Evolutionary conservation across 192 early-diverging fungal species (phyloP).

Genomic region (Cetraspora pellucida): DNA sequence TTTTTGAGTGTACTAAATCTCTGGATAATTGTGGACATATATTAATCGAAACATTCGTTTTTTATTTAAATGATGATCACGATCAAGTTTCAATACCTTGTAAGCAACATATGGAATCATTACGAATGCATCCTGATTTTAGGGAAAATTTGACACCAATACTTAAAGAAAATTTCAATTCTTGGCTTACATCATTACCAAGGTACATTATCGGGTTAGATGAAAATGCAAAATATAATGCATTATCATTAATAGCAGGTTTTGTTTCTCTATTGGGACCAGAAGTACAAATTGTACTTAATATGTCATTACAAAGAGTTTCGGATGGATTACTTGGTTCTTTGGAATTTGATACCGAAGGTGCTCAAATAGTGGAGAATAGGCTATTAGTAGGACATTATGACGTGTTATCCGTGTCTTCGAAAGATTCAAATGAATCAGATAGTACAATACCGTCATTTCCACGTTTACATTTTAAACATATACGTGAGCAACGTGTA

Average conservation of each 20-base stretch:
- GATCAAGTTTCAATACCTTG: constrained; percentile 35
- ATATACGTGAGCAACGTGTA: constrained; percentile 34
- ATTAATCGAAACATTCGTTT: constrained; percentile 43
- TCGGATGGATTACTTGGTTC: constrained; percentile 43
- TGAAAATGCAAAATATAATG: constrained; percentile 42
- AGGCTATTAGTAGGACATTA: constrained; percentile 14
- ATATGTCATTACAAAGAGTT: constrained; percentile 32
- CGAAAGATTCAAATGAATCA: not conserved
- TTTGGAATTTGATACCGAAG: constrained; percentile 42
- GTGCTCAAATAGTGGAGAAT: constrained; percentile 40
- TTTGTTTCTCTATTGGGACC: constrained; percentile 36
- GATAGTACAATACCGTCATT: constrained; percentile 15
- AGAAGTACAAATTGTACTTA: constrained; percentile 38
- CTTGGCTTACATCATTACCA: constrained; percentile 40
- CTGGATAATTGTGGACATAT: constrained; percentile 38
- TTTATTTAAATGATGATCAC: constrained; percentile 43
- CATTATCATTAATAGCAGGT: constrained; percentile 38
- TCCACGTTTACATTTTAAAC: constrained; percentile 38
- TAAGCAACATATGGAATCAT: constrained; percentile 25
- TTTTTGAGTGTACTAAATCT: constrained; percentile 38
- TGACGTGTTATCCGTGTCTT: not conserved
- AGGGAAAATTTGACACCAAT: constrained; percentile 35
- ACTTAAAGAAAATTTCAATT: constrained; percentile 43
- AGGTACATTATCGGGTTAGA: constrained; percentile 39
- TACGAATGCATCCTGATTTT: constrained; percentile 22